phyloP scores from a whole-genome alignment of 169 alveolate species.

The Perkinsus marinus region DNA sequence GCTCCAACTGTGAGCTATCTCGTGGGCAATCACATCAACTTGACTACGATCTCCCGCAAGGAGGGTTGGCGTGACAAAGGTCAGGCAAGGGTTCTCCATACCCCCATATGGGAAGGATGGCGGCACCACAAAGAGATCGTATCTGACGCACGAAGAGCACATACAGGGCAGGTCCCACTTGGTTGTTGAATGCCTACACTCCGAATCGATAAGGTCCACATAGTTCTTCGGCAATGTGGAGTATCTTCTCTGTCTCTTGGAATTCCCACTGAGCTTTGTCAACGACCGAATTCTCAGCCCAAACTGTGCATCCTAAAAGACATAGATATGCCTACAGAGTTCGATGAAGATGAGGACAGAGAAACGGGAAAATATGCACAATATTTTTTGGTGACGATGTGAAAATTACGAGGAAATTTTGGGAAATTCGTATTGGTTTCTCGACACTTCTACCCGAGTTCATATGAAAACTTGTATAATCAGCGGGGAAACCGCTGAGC shows the following conservation, averaged over 20 bases:
- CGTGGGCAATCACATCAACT: constrained; percentile 56
- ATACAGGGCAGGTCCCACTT: too few species aligned
- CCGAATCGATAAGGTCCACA: constrained; percentile 56
- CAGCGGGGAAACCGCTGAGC: too few species aligned
- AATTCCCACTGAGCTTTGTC: constrained; percentile 42
- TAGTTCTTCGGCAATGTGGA: constrained; percentile 37
- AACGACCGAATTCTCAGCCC: constrained; percentile 49
- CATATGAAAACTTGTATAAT: too few species aligned
- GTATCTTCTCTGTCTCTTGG: constrained; percentile 35
- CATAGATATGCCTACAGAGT: background rate
- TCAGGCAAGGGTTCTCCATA: constrained; percentile 71
- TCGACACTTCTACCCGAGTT: too few species aligned
- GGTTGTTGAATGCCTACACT: too few species aligned
- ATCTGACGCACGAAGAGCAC: background rate
- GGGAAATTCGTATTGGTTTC: too few species aligned
- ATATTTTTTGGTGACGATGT: too few species aligned
- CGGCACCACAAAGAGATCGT: constrained; percentile 60
- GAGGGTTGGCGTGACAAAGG: constrained; percentile 56
- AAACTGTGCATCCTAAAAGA: constrained; percentile 32
- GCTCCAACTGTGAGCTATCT: constrained; percentile 71
- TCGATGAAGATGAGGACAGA: too few species aligned
- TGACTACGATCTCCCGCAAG: constrained; percentile 63
- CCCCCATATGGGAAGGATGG: constrained; percentile 77
- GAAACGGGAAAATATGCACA: too few species aligned
- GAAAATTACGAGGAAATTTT: too few species aligned